phyloP scores from a whole-genome alignment of 148 eudicot genomes.

The Fagopyrum homotropicum region DNA sequence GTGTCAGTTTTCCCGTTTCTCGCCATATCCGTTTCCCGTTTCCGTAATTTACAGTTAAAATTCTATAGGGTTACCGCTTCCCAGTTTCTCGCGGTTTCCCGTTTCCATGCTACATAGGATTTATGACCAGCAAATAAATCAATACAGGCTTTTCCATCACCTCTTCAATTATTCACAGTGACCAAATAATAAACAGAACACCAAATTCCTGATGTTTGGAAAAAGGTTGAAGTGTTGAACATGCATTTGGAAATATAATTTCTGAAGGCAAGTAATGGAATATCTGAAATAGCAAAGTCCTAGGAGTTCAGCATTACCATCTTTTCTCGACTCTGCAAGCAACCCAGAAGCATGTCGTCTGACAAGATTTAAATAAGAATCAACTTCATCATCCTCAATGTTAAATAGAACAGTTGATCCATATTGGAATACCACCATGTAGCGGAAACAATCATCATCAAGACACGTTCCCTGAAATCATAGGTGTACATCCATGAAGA shows the following conservation, averaged over 20 bases:
- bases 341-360: slow-evolving; percentile 83
- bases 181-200: not conserved
- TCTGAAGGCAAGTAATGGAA: not conserved
- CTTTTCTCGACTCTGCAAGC: slow-evolving; percentile 68
- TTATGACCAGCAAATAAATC: not conserved
- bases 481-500: slow-evolving; percentile 7
- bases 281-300: not conserved
- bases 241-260: not conserved
- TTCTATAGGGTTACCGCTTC: too few relatives aligned
- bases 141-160: not conserved
- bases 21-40: too few relatives aligned
- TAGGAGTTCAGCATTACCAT: slow-evolving; percentile 40
- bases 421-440: slow-evolving; percentile 90
- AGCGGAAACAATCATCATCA: slow-evolving; percentile 33
- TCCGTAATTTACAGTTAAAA: too few relatives aligned
- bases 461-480: slow-evolving; percentile 43
- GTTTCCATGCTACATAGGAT: too few relatives aligned
- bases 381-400: slow-evolving; percentile 77
- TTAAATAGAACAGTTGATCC: slow-evolving; percentile 89
- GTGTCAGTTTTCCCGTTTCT: too few relatives aligned
- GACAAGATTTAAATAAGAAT: slow-evolving; percentile 55
- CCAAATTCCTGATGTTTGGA: not conserved
- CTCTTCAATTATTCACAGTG: not conserved
- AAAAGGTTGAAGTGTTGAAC: not conserved
- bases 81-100: too few relatives aligned